Conservation (phyloP, 495 filamentous ascomycete species). For the Penicillium bovifimosum region DNA sequence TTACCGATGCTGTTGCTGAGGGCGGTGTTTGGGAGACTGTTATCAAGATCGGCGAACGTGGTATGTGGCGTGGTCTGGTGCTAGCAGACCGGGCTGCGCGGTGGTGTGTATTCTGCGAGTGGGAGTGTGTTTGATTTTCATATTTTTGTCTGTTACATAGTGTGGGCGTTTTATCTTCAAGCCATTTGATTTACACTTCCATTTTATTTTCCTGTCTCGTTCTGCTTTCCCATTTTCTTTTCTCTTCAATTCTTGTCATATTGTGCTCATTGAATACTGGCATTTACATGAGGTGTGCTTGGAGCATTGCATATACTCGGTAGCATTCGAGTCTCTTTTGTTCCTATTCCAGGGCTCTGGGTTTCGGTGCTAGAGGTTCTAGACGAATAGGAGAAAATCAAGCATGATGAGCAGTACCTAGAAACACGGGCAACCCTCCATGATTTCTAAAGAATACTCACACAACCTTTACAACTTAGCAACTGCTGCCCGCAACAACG, state of each 20-base stretch:
- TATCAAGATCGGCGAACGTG: conserved; percentile 91
- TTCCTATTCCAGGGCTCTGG: neutral
- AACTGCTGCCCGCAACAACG: conserved; percentile 66
- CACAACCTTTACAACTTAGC: conserved; percentile 23
- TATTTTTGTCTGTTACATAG: neutral
- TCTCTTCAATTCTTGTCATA: conserved; percentile 8
- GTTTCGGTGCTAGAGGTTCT: conserved; percentile 11
- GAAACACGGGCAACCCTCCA: too few species aligned
- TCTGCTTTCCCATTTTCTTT: conserved; percentile 11
- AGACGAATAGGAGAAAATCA: conserved; percentile 9
- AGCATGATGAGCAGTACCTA: too few species aligned
- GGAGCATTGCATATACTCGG: conserved; percentile 26
- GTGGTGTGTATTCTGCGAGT: conserved; percentile 99
- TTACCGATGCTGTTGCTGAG: conserved; percentile 56
- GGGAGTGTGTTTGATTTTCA: conserved; percentile 61
- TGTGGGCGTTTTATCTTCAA: conserved; percentile 1
- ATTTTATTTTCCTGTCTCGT: conserved; percentile 8
- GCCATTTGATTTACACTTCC: conserved; percentile 1
- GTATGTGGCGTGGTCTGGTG: conserved; percentile 88
- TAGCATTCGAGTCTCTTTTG: conserved; percentile 7
- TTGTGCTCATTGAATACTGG: conserved; percentile 13
- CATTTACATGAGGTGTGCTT: conserved; percentile 28
- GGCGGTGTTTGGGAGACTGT: conserved; percentile 95
- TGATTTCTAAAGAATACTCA: too few species aligned
- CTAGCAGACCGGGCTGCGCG: conserved; percentile 90